Evolutionary conservation across 2,329 filamentous ascomycete species (phyloP).

Genomic region (Hirsutella rhossiliensis): DNA sequence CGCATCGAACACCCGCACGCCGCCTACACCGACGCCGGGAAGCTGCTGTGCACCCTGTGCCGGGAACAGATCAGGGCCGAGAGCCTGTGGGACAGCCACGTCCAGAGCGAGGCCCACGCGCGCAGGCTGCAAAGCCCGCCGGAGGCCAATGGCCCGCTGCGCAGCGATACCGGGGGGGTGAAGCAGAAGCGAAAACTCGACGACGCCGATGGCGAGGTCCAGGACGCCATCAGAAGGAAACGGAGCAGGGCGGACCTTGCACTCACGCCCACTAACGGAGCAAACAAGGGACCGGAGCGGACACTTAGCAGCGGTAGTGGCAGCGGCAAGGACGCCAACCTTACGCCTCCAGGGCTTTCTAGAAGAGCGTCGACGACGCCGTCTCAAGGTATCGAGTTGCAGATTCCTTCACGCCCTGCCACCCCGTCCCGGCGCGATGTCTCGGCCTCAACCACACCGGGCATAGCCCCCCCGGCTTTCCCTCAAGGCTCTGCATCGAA

Average conservation of each 20-base stretch:
- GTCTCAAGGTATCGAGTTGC: conserved; percentile 44
- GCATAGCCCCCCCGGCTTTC: conserved; percentile 7
- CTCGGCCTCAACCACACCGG: conserved; percentile 29
- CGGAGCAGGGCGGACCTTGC: conserved; percentile 28
- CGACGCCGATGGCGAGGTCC: conserved; percentile 18
- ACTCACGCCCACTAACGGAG: conserved; percentile 1
- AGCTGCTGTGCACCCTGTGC: conserved; percentile 56
- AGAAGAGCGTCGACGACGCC: conserved; percentile 40
- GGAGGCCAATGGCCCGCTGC: conserved; percentile 3
- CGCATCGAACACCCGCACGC: conserved; percentile 60
- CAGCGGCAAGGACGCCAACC: conserved; percentile 9
- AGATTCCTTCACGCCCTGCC: conserved; percentile 51
- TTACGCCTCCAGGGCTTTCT: conserved; percentile 28
- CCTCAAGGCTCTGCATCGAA: conserved; percentile 5
- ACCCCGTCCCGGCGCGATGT: conserved; percentile 37
- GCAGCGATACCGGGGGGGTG: conserved; percentile 4
- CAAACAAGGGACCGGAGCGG: background rate
- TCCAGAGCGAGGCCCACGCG: conserved; percentile 33
- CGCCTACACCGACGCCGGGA: conserved; percentile 54
- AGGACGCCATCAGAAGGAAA: conserved; percentile 28
- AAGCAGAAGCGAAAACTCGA: conserved; percentile 22
- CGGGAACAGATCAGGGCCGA: conserved; percentile 53
- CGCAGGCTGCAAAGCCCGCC: conserved; percentile 11
- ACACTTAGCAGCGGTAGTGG: background rate
- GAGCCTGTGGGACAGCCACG: conserved; percentile 53